Evolutionary conservation across 495 filamentous ascomycete genomes (phyloP), one percentile per base, ranked within the genome.

Genomic region (Bathelium albidoporum): DNA sequence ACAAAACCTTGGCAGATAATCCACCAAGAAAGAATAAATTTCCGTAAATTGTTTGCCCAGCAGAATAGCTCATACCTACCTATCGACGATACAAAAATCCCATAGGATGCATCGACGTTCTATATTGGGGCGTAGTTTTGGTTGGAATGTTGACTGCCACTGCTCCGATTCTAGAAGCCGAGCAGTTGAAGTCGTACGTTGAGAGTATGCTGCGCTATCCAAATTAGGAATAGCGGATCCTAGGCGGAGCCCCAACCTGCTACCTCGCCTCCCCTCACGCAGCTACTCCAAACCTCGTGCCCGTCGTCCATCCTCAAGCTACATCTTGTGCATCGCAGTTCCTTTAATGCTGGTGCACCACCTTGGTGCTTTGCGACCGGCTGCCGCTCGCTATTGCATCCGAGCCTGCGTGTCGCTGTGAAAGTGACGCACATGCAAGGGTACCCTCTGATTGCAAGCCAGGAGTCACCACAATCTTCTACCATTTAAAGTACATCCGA

Each of bases 211-310:
- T n/a, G 24, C 49, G 24, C 49, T 55, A 55, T 4, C 26, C 49
- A 11, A 29, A 55, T 10, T 55, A 28, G 49, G 49, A 55, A 55
- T 55, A 55, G 49, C 49, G 12, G 20, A 29, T n/a, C 29, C 24
- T 20, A 55, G 16, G 49, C 49, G 49, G 49, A 55, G 49, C 24
- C 49, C 24, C 9, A 28, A 55, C 4, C 49, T 55, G 49, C 49
- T 55, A 55, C 49, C 49, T 55, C 49, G 49, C 49, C 49, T 55
- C 49, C 49, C 10, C 49, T 55, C 24, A 9, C 12, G 49, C 49
- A 55, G 22, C 49, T 55, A 29, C 49, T 26, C 49, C 12, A 55
- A 3, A 28, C 22, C 11, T 28, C 9, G n/a, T n/a, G 26, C 12
- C 24, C 26, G 49, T 29, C 24, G 16, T 24, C 49, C 26, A 10